Evolutionary conservation across 2,329 filamentous ascomycete species (phyloP).

Genomic region (Diaporthe vaccinii): DNA sequence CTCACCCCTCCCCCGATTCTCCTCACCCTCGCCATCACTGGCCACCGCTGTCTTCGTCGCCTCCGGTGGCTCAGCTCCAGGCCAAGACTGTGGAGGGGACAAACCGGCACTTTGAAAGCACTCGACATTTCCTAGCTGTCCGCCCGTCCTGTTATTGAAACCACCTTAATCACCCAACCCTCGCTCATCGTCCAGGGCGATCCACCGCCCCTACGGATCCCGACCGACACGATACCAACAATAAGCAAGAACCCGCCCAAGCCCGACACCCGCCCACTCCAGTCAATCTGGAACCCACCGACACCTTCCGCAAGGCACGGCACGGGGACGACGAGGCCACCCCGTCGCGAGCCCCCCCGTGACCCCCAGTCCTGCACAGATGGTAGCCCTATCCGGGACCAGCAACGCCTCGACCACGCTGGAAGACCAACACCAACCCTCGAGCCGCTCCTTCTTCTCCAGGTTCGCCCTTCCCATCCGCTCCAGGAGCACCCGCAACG

Average conservation of each 20-base stretch:
- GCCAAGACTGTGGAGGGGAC: constrained; percentile 30
- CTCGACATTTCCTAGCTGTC: constrained; percentile 4
- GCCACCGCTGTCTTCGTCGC: constrained; percentile 8
- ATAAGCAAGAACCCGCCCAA: constrained; percentile 21
- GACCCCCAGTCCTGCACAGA: constrained; percentile 54
- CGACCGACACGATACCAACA: constrained; percentile 30
- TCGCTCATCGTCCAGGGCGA: constrained; percentile 11
- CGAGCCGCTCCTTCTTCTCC: constrained; percentile 64
- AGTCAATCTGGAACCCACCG: constrained; percentile 20
- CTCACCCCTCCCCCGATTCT: constrained; percentile 27
- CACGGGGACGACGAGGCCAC: constrained; percentile 36
- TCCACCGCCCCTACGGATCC: constrained; percentile 6
- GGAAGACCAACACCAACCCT: constrained; percentile 54
- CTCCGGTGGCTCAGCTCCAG: constrained; percentile 32
- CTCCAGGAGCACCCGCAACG: constrained; percentile 69
- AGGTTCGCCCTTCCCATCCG: constrained; percentile 66
- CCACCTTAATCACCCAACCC: background rate
- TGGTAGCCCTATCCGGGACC: constrained; percentile 58
- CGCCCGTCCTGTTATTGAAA: constrained; percentile 5
- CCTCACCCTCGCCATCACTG: constrained; percentile 6
- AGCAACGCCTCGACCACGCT: constrained; percentile 54
- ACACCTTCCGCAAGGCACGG: constrained; percentile 28
- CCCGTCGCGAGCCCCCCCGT: constrained; percentile 35
- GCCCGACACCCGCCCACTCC: constrained; percentile 7
- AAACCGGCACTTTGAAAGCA: background rate